phyloP scores from a whole-genome alignment of 2,329 filamentous ascomycete species.

The Aspergillus sp. region DNA sequence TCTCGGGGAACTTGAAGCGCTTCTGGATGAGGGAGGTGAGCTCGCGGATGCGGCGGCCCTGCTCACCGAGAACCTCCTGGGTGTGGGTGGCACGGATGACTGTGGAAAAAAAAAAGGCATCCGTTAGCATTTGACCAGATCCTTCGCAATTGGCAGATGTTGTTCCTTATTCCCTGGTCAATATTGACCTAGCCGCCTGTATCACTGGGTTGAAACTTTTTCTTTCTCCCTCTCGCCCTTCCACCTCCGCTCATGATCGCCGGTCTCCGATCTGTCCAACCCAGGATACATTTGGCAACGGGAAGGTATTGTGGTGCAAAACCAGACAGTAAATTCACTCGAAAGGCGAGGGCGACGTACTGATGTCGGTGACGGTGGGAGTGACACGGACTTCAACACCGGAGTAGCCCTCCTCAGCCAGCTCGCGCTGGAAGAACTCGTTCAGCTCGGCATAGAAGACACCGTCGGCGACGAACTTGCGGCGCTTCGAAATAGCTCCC shows the following conservation, averaged over 20 bases:
- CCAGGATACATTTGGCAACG: slow-evolving; percentile 10
- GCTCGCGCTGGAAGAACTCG: slow-evolving; percentile 99
- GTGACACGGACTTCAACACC: slow-evolving; percentile 99
- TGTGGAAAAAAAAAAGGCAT: slow-evolving; percentile 29
- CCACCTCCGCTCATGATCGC: neutral
- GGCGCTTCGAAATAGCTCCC: slow-evolving; percentile 52
- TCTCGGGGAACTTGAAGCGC: slow-evolving; percentile 99
- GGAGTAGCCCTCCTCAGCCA: slow-evolving; percentile 99
- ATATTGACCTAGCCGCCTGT: neutral
- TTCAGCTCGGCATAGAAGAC: slow-evolving; percentile 99
- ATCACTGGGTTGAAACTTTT: neutral
- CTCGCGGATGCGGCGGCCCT: slow-evolving; percentile 99
- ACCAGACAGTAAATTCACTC: slow-evolving; percentile 16
- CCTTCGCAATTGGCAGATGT: slow-evolving; percentile 3
- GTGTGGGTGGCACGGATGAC: slow-evolving; percentile 99
- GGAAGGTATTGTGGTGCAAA: neutral
- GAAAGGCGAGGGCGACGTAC: slow-evolving; percentile 42
- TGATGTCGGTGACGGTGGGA: slow-evolving; percentile 99
- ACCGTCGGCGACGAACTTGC: slow-evolving; percentile 90
- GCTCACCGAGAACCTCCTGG: slow-evolving; percentile 99
- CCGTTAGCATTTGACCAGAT: slow-evolving; percentile 31
- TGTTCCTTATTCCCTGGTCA: slow-evolving; percentile 2
- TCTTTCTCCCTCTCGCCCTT: slow-evolving; percentile 2
- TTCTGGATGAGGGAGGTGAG: slow-evolving; percentile 99
- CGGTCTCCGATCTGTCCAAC: slow-evolving; percentile 5